Conservation (phyloP, 768 basidiomycete genomes). For the Calocera cornea region DNA sequence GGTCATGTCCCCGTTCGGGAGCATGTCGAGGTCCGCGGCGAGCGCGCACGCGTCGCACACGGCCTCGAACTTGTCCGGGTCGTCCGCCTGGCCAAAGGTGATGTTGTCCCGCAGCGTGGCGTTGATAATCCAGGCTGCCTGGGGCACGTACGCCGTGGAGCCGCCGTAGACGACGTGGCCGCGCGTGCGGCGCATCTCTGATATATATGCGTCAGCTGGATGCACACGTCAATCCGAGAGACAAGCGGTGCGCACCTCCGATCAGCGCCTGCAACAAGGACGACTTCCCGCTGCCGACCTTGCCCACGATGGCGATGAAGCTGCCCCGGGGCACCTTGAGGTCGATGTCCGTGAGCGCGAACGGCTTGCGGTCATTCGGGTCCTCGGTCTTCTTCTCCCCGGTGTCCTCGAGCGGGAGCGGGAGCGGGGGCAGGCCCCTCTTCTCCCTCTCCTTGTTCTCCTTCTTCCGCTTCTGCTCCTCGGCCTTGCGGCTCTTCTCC, state of each 20-base stretch:
- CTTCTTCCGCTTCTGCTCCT: constrained; percentile 9
- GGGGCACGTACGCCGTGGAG: constrained; percentile 44
- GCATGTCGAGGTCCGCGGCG: constrained; percentile 53
- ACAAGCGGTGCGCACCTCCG: constrained; percentile 20
- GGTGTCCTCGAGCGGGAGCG: constrained; percentile 9
- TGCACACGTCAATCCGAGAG: constrained; percentile 45
- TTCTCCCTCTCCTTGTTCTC: constrained; percentile 17
- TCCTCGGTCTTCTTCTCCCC: constrained; percentile 17
- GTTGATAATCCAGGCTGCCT: constrained; percentile 51
- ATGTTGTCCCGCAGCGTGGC: constrained; percentile 63
- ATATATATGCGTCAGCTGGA: neutral
- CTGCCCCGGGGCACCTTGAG: constrained; percentile 39
- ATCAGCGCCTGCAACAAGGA: constrained; percentile 16
- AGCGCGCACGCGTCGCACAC: constrained; percentile 55
- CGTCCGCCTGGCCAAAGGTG: constrained; percentile 51
- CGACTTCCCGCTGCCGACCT: constrained; percentile 56
- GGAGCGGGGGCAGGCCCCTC: constrained; percentile 9
- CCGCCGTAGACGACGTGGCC: constrained; percentile 47
- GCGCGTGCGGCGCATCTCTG: constrained; percentile 46
- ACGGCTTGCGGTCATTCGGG: constrained; percentile 26
- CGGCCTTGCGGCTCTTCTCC: neutral
- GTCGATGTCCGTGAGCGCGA: constrained; percentile 36
- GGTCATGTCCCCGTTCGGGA: constrained; percentile 55
- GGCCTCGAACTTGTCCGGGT: constrained; percentile 46
- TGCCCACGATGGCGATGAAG: constrained; percentile 60